Evolutionary conservation across 2,329 filamentous ascomycete genomes (phyloP).

Genomic region (Claviceps paspali): DNA sequence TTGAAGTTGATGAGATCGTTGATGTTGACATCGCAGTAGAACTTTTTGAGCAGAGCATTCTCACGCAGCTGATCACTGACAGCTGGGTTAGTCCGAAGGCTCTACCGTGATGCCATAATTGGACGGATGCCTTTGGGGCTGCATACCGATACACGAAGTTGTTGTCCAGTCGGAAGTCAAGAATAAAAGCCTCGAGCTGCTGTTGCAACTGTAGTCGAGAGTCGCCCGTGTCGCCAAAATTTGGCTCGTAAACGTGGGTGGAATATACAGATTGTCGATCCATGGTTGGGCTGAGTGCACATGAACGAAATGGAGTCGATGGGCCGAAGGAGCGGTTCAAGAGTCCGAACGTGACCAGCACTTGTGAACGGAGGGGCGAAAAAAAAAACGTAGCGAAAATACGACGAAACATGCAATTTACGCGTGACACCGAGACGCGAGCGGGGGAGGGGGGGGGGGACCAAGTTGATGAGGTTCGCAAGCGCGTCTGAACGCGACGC

Average conservation of each 20-base stretch:
- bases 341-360: background rate
- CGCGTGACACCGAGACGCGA: constrained; percentile 4
- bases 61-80: constrained; percentile 82
- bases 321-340: background rate
- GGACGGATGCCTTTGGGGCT: background rate
- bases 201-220: constrained; percentile 58
- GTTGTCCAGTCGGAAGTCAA: constrained; percentile 89
- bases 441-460: too few relatives aligned
- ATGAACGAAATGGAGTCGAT: background rate
- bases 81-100: constrained; percentile 5
- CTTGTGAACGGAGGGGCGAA: background rate
- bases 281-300: constrained; percentile 33
- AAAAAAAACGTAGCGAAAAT: background rate
- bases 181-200: constrained; percentile 76
- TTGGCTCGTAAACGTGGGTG: constrained; percentile 61
- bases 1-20: constrained; percentile 92
- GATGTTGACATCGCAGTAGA: constrained; percentile 92
- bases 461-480: too few relatives aligned
- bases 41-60: constrained; percentile 87
- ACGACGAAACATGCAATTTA: constrained; percentile 6
- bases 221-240: constrained; percentile 50
- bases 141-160: constrained; percentile 80
- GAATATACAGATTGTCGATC: constrained; percentile 82
- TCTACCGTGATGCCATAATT: background rate
- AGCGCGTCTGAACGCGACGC: background rate